Base-by-base conservation (phyloP, 176 grass and related monocot species). In the Hyparrhenia diplandra region DNA sequence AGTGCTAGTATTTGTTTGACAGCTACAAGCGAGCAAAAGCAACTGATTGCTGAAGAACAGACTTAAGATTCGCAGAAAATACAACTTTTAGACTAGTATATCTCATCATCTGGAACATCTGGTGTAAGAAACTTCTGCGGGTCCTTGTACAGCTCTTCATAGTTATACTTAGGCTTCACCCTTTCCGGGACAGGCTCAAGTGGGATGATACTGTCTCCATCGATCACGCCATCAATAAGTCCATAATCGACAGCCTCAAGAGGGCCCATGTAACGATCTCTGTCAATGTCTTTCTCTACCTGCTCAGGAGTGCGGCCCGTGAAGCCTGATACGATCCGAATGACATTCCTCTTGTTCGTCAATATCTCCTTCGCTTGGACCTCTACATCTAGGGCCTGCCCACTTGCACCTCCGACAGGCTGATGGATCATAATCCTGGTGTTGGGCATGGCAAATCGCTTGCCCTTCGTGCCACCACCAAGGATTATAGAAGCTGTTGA, bases 371-470 rank as follows among this genome's bases (percentile, higher is more conserved):
- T 91, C 20, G 96, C 86, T 90, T 93, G 92, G 45, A 87, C 83
- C 73, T 95, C 88, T 21, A 95, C 92, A 69, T 87, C 86, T 69
- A 92, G 79, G 43, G 91, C 92, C 49, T 84, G 75, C 27, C 95
- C 95, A 76, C 92, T 93, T 6, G 92, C 90, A n/a, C 88, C 90
- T 67, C 92, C 95, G 32, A 90, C 77, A 1, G 92, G 95, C 57
- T 98, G 95, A 79, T 94, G 90, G 72, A 98, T 82, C 95, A 98
- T 95, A 59, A 98, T 93, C 30, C 95, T 89, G 45, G 95, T 87
- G 83, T 98, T 98, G 62, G 95, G 95, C 95, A 98, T 93, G n/a
- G 95, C 90, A 6, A 98, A 86, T 64, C 95, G 90, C 79, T 94
- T 94, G 68, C 95, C 95, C 82, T 91, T 92, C 29, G 90, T 89